Evolutionary conservation across 2,329 filamentous ascomycete genomes (phyloP).

Genomic region (Chalaropsis thielavioides): DNA sequence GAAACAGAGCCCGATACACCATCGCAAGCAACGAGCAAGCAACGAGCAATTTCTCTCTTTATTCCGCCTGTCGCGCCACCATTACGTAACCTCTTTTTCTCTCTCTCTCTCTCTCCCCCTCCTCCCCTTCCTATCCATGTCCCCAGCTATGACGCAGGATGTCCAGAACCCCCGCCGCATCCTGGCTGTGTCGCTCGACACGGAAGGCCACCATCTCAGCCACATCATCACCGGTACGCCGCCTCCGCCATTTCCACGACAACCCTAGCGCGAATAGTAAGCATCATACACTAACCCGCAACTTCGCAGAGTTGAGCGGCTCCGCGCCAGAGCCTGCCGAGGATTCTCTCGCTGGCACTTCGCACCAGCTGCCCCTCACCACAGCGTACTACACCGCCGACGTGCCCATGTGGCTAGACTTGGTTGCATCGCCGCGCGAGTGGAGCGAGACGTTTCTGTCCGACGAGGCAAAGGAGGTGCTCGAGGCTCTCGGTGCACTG

Average conservation of each 20-base stretch:
- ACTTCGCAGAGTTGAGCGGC: conserved; percentile 37
- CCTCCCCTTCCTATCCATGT: not conserved
- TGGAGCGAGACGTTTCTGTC: conserved; percentile 47
- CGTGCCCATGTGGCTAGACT: conserved; percentile 54
- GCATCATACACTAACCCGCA: not conserved
- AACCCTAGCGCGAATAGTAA: not conserved
- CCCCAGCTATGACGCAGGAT: not conserved
- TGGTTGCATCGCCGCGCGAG: conserved; percentile 31
- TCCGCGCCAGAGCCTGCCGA: conserved; percentile 28
- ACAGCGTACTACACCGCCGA: conserved; percentile 48
- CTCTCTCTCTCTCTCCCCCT: not conserved
- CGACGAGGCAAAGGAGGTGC: conserved; percentile 47
- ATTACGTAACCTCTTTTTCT: not conserved
- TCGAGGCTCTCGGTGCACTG: conserved; percentile 44
- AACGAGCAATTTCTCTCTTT: too few species aligned
- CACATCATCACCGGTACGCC: conserved; percentile 39
- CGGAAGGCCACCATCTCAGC: conserved; percentile 33
- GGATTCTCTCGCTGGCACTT: conserved; percentile 41
- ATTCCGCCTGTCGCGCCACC: too few species aligned
- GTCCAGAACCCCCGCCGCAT: conserved; percentile 33
- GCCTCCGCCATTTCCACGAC: not conserved
- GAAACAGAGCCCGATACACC: too few species aligned
- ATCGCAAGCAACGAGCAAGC: too few species aligned
- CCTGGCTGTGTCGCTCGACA: conserved; percentile 40
- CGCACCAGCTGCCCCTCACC: conserved; percentile 40